Percentiles rank a stretch among this genome's conserved stretches.
Evolutionary conservation across 805 yeast species (phyloP).

Genomic region (Zygosaccharomyces bisporus): DNA sequence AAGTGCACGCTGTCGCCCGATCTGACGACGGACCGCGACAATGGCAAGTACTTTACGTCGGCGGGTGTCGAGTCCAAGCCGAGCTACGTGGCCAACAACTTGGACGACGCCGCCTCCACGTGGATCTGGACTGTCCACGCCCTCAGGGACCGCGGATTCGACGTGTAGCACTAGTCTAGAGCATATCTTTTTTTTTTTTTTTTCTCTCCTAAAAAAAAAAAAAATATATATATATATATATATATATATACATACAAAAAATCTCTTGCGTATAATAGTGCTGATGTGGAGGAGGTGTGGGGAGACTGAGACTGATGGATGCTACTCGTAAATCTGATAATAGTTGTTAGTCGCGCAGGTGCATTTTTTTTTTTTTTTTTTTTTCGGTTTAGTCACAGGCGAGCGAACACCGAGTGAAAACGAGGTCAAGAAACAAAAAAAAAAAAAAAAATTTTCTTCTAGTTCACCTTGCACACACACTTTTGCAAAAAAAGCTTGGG

Average conservation of each 20-base stretch:
- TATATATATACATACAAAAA: background rate
- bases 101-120: slow-evolving; percentile 59
- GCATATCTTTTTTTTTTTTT: background rate
- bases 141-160: slow-evolving; percentile 50
- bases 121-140: slow-evolving; percentile 78
- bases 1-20: slow-evolving; percentile 56
- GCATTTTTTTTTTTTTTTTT: no score
- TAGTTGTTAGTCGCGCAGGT: no score
- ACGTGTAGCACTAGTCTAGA: slow-evolving; percentile 15
- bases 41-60: slow-evolving; percentile 65
- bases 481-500: background rate
- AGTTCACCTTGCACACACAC: background rate
- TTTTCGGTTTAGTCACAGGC: background rate
- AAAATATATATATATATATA: background rate
- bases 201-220: no score
- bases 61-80: slow-evolving; percentile 56
- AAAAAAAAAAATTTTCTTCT: background rate
- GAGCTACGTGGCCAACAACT: slow-evolving; percentile 53
- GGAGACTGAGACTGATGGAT: no score
- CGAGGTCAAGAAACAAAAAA: background rate
- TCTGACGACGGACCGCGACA: slow-evolving; percentile 49
- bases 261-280: no score
- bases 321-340: no score
- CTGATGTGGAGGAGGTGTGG: no score
- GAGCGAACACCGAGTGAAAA: background rate